Conservation (phyloP, 2,329 filamentous ascomycete genomes). For the Aspergillus terreus region DNA sequence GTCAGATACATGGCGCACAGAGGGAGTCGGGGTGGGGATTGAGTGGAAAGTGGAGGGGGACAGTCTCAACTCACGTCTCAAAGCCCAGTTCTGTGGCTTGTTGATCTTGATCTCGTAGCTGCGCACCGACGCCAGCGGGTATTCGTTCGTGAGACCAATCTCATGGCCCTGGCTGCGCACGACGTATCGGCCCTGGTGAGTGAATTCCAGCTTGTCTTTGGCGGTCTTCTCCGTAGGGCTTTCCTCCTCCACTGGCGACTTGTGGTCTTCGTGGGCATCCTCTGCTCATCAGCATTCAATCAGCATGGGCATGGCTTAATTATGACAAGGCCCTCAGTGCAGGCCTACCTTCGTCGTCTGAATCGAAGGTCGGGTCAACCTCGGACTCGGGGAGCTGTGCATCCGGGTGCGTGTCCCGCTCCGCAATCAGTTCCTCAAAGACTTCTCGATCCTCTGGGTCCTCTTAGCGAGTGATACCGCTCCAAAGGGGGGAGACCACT, state of each 20-base stretch:
- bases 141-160: slow-evolving; percentile 5
- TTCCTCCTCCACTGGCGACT: not conserved
- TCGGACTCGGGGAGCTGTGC: not conserved
- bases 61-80: slow-evolving; percentile 2
- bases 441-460: slow-evolving; percentile 6
- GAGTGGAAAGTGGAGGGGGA: too few relatives aligned
- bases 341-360: not conserved
- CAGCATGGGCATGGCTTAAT: too few relatives aligned
- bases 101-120: slow-evolving; percentile 7
- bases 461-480: not conserved
- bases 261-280: not conserved
- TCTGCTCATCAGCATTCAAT: too few relatives aligned
- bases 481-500: not conserved
- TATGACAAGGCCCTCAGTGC: not conserved
- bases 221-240: not conserved
- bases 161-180: slow-evolving; percentile 5
- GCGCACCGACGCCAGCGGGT: slow-evolving; percentile 4
- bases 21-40: not conserved
- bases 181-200: slow-evolving; percentile 2
- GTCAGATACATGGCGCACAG: not conserved
- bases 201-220: not conserved
- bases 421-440: slow-evolving; percentile 1
- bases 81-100: slow-evolving; percentile 5
- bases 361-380: not conserved
- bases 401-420: not conserved